Base-by-base conservation (phyloP, 2,329 filamentous ascomycete genomes). In the Aureobasidium sp. region DNA sequence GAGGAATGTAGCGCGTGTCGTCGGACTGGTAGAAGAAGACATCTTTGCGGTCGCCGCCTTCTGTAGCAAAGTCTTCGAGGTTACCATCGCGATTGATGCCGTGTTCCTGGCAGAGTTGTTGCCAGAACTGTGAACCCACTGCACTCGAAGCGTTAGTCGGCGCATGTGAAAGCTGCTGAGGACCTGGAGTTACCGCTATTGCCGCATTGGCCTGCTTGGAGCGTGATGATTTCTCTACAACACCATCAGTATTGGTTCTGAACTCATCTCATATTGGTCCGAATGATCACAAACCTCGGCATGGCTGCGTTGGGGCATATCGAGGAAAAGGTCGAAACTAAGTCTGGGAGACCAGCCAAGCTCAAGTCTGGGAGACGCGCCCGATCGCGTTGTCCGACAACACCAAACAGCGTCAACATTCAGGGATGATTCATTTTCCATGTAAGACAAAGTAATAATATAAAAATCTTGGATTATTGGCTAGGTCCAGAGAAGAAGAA, bases 11-110 rank as follows among this genome's bases (percentile, higher is more conserved):
- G 78, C 94, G 85, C 63, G 94, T 99, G 74, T 99, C 94, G 80
- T 99, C 94, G 73, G 92, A 97, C 82, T 95, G 93, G 79, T 97
- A 99, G 83, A 96, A 97, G 79, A 97, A 97, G 65, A 99, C 94
- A 77, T 99, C 94, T 76, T 99, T 99, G 69, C 94, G 88, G 78
- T 99, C 94, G 68, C 93, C 92, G 72, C 94, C 94, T 76, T 97
- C 94, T 55, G 92, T 97, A 72, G 94, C 94, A 79, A 97, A 97
- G 75, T 97, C 92, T 74, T 97, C 92, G 63, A 99, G 84, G 74
- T 97, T 97, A 63, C 94, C 94, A 77, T 97, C 92, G 74, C 94
- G 91, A 71, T 89, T 96, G 79, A 99, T 99, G 65, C 95, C 94
- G 74, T 99, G 94, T 78, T 99, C 94, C 74, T 93, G 89, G 76